Conservation (phyloP, 2,329 filamentous ascomycete species). For the Hypoxylon sp. region DNA sequence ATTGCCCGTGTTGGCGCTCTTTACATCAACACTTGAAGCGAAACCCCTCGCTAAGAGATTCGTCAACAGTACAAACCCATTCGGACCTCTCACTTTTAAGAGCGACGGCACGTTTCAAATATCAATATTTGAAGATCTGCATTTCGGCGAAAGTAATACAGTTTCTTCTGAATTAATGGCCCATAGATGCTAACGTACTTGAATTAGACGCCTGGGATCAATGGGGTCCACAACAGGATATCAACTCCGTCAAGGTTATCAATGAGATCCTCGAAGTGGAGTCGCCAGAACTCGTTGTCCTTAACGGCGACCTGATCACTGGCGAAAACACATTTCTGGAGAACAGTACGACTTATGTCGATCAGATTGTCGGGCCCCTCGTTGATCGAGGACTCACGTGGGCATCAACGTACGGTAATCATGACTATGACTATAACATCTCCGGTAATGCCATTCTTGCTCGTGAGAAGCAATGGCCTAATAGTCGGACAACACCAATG, state of each 20-base stretch:
- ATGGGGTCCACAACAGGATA: conserved; percentile 68
- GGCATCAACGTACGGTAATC: conserved; percentile 80
- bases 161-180: not conserved
- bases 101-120: conserved; percentile 66
- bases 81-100: conserved; percentile 56
- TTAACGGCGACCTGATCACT: conserved; percentile 81
- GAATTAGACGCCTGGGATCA: conserved; percentile 60
- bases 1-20: conserved; percentile 29
- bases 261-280: conserved; percentile 71
- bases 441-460: conserved; percentile 62
- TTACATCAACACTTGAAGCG: conserved; percentile 26
- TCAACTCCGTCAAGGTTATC: conserved; percentile 70
- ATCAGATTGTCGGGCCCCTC: conserved; percentile 72
- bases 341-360: conserved; percentile 71
- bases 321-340: conserved; percentile 72
- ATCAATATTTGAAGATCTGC: conserved; percentile 77
- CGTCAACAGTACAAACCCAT: conserved; percentile 35
- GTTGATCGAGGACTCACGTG: conserved; percentile 69
- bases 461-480: conserved; percentile 59
- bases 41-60: conserved; percentile 45
- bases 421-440: conserved; percentile 74
- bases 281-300: conserved; percentile 71
- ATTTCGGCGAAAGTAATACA: conserved; percentile 76
- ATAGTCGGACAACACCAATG: conserved; percentile 61
- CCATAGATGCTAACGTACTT: conserved; percentile 22